These are phyloP conservation scores for Thielaviopsis musarum DNA, from an alignment of 2,329 filamentous ascomycete genomes.

Conservation along the genomic window DNA sequence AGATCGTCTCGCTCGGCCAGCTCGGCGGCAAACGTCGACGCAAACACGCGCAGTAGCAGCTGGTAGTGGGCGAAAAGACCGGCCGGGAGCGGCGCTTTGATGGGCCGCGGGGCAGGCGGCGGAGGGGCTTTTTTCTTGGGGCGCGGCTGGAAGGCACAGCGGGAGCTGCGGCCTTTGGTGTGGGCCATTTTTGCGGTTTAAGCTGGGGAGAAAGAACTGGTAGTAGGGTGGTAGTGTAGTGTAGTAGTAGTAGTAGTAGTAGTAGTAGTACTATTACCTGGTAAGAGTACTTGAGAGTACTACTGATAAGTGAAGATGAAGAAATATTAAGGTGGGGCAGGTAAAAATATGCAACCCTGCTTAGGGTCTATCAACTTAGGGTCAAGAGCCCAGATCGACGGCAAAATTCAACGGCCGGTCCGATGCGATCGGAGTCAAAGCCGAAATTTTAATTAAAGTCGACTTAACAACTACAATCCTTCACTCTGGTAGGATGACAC, in stretches of 20 bases:
- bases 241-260: background rate
- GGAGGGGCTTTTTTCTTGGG: constrained; percentile 8
- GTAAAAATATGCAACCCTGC: no score
- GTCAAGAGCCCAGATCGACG: no score
- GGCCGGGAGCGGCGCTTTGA: constrained; percentile 1
- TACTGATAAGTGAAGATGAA: no score
- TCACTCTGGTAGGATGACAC: no score
- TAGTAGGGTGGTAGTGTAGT: background rate
- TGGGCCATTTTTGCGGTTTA: constrained; percentile 1
- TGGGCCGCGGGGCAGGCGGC: background rate
- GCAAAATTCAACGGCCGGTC: no score
- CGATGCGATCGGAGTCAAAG: no score
- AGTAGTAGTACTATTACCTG: no score
- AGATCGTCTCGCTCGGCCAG: constrained; percentile 29
- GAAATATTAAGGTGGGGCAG: no score
- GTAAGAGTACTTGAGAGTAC: no score
- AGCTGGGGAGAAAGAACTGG: background rate
- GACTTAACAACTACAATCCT: no score
- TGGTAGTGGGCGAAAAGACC: constrained; percentile 7
- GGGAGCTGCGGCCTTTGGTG: constrained; percentile 10
- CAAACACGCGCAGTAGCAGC: constrained; percentile 52
- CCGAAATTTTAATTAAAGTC: no score
- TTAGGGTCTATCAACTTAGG: no score
- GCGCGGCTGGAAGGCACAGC: constrained; percentile 11
- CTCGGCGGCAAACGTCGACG: constrained; percentile 39